Conservation (phyloP, 805 yeast genomes). For the Yarrowia sp. region DNA sequence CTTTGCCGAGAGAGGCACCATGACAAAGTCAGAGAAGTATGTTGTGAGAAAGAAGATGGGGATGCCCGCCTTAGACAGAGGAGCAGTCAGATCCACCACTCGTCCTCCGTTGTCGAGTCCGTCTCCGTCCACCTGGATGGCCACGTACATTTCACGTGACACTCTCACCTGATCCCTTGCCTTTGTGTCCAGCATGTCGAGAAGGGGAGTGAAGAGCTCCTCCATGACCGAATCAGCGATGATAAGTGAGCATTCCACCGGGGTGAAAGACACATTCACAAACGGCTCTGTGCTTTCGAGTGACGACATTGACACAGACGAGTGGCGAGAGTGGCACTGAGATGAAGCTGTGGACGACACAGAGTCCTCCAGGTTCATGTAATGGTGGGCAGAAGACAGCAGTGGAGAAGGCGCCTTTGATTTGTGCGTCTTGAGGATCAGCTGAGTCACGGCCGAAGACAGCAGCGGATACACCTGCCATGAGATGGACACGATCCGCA, state of each 20-base stretch:
- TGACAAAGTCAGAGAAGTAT: constrained; percentile 60
- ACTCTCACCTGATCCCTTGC: constrained; percentile 40
- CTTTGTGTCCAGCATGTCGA: constrained; percentile 37
- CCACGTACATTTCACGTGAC: constrained; percentile 46
- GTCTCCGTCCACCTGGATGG: constrained; percentile 59
- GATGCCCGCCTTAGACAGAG: constrained; percentile 54
- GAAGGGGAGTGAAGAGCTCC: constrained; percentile 42
- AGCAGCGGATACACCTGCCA: constrained; percentile 53
- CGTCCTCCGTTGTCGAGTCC: constrained; percentile 51
- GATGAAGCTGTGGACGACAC: constrained; percentile 5
- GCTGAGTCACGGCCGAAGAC: constrained; percentile 48
- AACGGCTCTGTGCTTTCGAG: constrained; percentile 42
- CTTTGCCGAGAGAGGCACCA: constrained; percentile 50
- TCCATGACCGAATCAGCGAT: constrained; percentile 45
- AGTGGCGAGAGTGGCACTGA: constrained; percentile 17
- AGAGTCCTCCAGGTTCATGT: constrained; percentile 24
- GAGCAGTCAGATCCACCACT: constrained; percentile 55
- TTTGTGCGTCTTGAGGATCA: constrained; percentile 33
- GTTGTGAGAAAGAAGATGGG: constrained; percentile 60
- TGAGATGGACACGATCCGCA: constrained; percentile 54
- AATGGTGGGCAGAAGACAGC: neutral
- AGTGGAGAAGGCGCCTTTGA: neutral
- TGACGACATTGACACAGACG: constrained; percentile 27
- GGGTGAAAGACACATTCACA: constrained; percentile 60
- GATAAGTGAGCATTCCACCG: constrained; percentile 60